Evolutionary conservation across 257 asterid genomes (phyloP).

Genomic region (Haberlea rhodopensis): DNA sequence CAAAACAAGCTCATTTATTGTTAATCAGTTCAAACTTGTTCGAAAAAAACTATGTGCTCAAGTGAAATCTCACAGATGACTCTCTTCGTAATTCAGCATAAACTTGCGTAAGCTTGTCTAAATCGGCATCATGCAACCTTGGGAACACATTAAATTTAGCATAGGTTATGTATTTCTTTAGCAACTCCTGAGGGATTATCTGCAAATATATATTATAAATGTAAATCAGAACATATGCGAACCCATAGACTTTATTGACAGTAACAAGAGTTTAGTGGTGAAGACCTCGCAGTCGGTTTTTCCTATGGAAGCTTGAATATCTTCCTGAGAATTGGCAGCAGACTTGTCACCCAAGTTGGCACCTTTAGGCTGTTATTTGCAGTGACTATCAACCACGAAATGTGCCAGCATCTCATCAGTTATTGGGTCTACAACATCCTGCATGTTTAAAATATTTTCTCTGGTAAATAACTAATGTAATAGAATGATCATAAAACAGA

Average conservation of each 20-base stretch:
- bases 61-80: constrained; percentile 67
- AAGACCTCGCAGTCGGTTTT: constrained; percentile 72
- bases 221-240: constrained; percentile 9
- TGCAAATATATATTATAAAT: constrained; percentile 30
- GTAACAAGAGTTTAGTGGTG: constrained; percentile 22
- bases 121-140: constrained; percentile 81
- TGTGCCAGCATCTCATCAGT: constrained; percentile 92
- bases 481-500: background rate
- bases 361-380: constrained; percentile 85
- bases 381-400: constrained; percentile 96
- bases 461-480: constrained; percentile 19
- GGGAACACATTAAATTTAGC: constrained; percentile 94
- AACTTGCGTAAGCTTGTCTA: constrained; percentile 84
- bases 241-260: constrained; percentile 5
- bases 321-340: constrained; percentile 58
- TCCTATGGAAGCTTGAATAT: constrained; percentile 34
- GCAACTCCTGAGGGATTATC: constrained; percentile 89
- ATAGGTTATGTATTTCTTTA: constrained; percentile 85
- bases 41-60: background rate
- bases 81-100: constrained; percentile 97
- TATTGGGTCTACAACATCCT: constrained; percentile 97
- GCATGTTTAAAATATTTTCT: constrained; percentile 26
- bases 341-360: constrained; percentile 56
- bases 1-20: constrained; percentile 3
- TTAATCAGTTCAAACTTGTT: constrained; percentile 10